Base-by-base conservation (phyloP, 2,329 filamentous ascomycete genomes). In the Colletotrichum lindemuthianum region DNA sequence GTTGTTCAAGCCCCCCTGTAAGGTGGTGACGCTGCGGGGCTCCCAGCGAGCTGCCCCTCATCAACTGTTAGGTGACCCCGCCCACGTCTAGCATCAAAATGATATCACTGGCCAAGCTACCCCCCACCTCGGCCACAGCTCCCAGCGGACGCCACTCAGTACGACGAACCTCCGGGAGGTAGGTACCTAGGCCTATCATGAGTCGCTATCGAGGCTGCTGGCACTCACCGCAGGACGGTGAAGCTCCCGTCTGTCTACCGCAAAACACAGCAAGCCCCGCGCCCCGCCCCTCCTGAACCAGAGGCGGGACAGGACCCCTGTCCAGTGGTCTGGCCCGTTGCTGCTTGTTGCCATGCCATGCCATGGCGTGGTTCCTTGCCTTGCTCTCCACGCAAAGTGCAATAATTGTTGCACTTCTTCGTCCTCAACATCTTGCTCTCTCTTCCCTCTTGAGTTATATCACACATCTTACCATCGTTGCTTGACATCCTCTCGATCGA, bases 381-480 rank as follows among this genome's bases (percentile, higher is more conserved):
- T 4, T 55, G 45, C 54, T 16, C 43, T 32, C 36, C 37, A 34
- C 37, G 24, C 55, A 50, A 47, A 5, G 36, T 37, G n/a, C 51
- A 50, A 36, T 39, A 40, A 60, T 44, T 55, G 33, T 49, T 43
- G 11, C 3, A 60, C 58, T 41, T 63, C 51, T 48, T 45, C 59
- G 36, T 58, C 55, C 43, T 69, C 67, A 67, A 67, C 67, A 69
- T 45, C 39, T 49, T 63, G 8, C 51, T 66, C 45, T 52, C 53
- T 66, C 41, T 50, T 63, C 55, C 52, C 65, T 60, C 52, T 24
- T 43, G 37, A 59, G 32, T 52, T 52, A 49, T 61, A 34, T 43
- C 43, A n/a, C 11, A 11, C n/a, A 45, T 11, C 43, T 37, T 40
- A 51, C 50, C 45, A 48, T 58, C 47, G 52, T 52, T 64, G 51